phyloP scores from a whole-genome alignment of 2,329 filamentous ascomycete species.

The Colletotrichum sidae region DNA sequence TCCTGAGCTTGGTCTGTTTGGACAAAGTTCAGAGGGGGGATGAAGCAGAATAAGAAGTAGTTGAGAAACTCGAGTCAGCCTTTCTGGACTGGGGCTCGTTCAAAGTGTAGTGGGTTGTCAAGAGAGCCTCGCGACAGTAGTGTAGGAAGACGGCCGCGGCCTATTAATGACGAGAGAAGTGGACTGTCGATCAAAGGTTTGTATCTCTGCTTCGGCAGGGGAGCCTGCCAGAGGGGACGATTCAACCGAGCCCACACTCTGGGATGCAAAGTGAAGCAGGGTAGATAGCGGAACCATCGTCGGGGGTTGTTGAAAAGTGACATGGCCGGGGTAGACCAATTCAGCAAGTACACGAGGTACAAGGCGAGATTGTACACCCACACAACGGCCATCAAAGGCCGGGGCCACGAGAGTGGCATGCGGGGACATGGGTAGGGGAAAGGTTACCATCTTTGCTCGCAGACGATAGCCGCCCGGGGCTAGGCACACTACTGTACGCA shows the following conservation, averaged over 20 bases:
- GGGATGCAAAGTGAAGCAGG: constrained; percentile 19
- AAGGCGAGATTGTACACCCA: constrained; percentile 19
- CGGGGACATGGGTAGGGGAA: constrained; percentile 31
- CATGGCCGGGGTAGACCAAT: constrained; percentile 16
- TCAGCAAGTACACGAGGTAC: constrained; percentile 33
- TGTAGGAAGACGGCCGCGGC: constrained; percentile 30
- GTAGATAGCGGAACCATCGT: constrained; percentile 25
- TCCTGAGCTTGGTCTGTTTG: neutral
- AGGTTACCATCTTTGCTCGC: constrained; percentile 18
- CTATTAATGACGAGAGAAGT: constrained; percentile 37
- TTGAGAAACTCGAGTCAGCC: constrained; percentile 40
- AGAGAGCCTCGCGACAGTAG: constrained; percentile 32
- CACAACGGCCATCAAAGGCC: constrained; percentile 20
- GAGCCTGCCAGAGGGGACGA: constrained; percentile 18
- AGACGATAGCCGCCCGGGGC: constrained; percentile 38
- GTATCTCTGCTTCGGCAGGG: constrained; percentile 21
- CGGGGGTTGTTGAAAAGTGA: constrained; percentile 21
- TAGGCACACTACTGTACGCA: constrained; percentile 1
- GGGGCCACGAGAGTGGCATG: constrained; percentile 15
- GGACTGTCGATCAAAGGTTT: constrained; percentile 34
- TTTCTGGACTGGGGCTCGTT: constrained; percentile 44
- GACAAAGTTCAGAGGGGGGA: neutral
- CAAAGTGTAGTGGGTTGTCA: constrained; percentile 34
- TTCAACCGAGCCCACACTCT: constrained; percentile 29
- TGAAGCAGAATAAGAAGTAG: constrained; percentile 25